Percentiles rank a stretch among this genome's conserved stretches.
These are phyloP conservation scores for Gyromitra esculenta DNA, from an alignment of 2,329 filamentous ascomycete species.

Conservation along the genomic window DNA sequence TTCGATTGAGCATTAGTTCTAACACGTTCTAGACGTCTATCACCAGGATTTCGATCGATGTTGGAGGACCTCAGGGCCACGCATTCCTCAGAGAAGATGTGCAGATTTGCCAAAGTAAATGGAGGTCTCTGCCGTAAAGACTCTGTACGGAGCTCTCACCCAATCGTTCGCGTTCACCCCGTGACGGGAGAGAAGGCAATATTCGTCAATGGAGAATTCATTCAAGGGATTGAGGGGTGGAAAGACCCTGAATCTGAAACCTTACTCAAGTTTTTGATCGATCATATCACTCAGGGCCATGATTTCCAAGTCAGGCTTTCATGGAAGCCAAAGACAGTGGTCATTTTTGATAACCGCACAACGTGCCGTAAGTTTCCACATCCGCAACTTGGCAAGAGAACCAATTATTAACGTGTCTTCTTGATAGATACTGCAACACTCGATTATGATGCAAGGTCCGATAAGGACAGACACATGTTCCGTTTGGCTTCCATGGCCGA, in stretches of 20 bases:
- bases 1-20: slow-evolving; percentile 21
- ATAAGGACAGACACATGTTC: slow-evolving; percentile 65
- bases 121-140: slow-evolving; percentile 63
- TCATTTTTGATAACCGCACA: slow-evolving; percentile 65
- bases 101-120: slow-evolving; percentile 61
- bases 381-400: slow-evolving; percentile 6
- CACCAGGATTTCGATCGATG: slow-evolving; percentile 59
- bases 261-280: slow-evolving; percentile 64
- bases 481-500: slow-evolving; percentile 65
- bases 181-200: slow-evolving; percentile 65
- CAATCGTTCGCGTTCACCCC: slow-evolving; percentile 64
- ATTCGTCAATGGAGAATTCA: slow-evolving; percentile 65
- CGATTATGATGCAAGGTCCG: slow-evolving; percentile 64
- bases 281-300: slow-evolving; percentile 64
- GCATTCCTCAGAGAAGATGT: slow-evolving; percentile 63
- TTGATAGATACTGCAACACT: slow-evolving; percentile 64
- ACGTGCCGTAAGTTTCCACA: slow-evolving; percentile 62
- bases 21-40: slow-evolving; percentile 59
- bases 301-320: slow-evolving; percentile 64
- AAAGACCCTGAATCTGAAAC: slow-evolving; percentile 64
- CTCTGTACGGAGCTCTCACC: slow-evolving; percentile 63
- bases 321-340: slow-evolving; percentile 65
- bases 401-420: slow-evolving; percentile 28
- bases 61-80: slow-evolving; percentile 59
- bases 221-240: slow-evolving; percentile 63